Percentiles rank a stretch among this genome's conserved stretches.
phyloP scores from a whole-genome alignment of 768 basidiomycete genomes.

The Leccinum olivaceopallidum region DNA sequence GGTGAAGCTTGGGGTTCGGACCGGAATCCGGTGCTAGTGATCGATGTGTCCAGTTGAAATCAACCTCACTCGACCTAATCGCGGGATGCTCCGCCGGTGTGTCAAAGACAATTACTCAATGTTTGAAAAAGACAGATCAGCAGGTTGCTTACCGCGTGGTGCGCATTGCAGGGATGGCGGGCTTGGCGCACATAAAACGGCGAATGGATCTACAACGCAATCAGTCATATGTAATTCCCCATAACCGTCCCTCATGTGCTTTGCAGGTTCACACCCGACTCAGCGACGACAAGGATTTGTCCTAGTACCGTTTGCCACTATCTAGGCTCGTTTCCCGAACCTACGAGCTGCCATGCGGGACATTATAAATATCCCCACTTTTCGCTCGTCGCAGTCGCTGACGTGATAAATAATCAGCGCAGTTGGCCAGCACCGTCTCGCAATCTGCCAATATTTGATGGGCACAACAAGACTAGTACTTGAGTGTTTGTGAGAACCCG shows the following conservation, averaged over 20 bases:
- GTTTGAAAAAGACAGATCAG: not conserved
- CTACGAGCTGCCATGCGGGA: not conserved
- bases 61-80: not conserved
- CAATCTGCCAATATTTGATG: not conserved
- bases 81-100: not conserved
- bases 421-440: not conserved
- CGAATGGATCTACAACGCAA: not conserved
- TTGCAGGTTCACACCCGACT: not conserved
- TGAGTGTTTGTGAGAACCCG: not conserved
- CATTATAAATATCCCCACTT: not conserved
- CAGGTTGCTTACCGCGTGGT: not conserved
- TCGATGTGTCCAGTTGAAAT: not conserved
- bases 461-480: not conserved
- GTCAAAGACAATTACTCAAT: not conserved
- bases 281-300: not conserved
- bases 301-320: not conserved
- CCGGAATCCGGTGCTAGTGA: not conserved
- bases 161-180: not conserved
- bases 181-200: not conserved
- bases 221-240: not conserved
- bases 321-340: not conserved
- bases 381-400: not conserved
- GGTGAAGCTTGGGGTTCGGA: not conserved
- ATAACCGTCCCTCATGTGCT: not conserved
- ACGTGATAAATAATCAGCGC: slow-evolving; percentile 1